Percentiles rank a stretch among this genome's conserved stretches.
These are phyloP conservation scores for Arabis alpina DNA, from an alignment of 345 rosid species.

Conservation along the genomic window DNA sequence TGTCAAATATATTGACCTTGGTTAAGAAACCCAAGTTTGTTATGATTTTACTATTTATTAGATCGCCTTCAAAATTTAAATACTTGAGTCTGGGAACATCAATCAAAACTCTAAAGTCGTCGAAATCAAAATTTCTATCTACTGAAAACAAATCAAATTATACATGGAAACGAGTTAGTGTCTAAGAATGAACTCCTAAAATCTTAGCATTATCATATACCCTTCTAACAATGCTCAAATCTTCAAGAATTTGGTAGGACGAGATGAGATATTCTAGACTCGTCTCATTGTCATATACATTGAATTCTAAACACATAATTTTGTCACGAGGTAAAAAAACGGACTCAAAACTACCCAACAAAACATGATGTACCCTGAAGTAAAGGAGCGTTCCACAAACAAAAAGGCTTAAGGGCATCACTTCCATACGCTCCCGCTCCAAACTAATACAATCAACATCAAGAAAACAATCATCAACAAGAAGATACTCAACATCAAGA, in stretches of 20 bases:
- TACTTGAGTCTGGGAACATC: conserved; percentile 16
- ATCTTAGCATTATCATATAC: background rate
- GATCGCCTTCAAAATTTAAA: no score
- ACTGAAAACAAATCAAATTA: no score
- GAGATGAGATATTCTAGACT: conserved; percentile 6
- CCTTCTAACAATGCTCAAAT: conserved; percentile 10
- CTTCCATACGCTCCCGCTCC: background rate
- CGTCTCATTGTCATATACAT: background rate
- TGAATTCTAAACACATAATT: background rate
- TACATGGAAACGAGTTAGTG: conserved; percentile 3
- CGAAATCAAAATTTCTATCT: background rate
- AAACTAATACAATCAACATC: no score
- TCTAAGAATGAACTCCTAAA: conserved; percentile 9
- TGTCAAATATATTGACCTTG: background rate
- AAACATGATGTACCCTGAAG: conserved; percentile 3
- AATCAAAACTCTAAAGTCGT: background rate
- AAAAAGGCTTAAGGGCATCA: background rate
- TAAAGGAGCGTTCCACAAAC: background rate
- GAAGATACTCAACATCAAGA: background rate
- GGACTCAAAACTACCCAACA: background rate
- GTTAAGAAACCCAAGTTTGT: background rate
- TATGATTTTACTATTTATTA: background rate
- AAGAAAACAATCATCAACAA: no score
- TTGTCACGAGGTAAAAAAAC: conserved; percentile 6
- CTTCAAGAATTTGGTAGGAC: conserved; percentile 6